phyloP scores from a whole-genome alignment of 805 yeast species.

The Nakazawaea laoshanensis region DNA sequence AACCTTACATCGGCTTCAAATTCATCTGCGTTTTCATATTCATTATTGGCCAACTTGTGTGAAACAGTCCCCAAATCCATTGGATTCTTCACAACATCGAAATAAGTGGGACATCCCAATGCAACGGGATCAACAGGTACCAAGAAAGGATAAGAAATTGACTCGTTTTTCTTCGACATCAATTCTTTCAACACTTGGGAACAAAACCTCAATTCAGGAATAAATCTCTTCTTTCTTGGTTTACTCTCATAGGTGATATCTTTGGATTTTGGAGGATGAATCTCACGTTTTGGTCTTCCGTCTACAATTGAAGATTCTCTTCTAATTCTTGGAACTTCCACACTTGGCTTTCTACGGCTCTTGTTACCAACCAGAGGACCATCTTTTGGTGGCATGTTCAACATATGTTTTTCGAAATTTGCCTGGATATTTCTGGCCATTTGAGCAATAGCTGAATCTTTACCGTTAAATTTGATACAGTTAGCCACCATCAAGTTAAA shows the following conservation, averaged over 20 bases:
- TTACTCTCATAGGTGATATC: constrained; percentile 86
- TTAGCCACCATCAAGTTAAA: constrained; percentile 79
- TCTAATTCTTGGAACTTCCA: constrained; percentile 50
- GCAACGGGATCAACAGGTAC: constrained; percentile 95
- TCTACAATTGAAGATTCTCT: constrained; percentile 58
- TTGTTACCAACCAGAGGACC: constrained; percentile 22
- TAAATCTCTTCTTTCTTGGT: constrained; percentile 87
- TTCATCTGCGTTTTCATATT: constrained; percentile 82
- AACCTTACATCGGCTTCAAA: constrained; percentile 77
- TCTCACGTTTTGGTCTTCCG: constrained; percentile 90
- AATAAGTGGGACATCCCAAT: constrained; percentile 83
- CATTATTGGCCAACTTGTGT: constrained; percentile 73
- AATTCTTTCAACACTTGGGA: constrained; percentile 77
- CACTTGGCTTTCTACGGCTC: constrained; percentile 21
- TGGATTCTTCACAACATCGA: constrained; percentile 80
- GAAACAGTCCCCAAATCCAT: constrained; percentile 91
- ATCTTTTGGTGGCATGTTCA: constrained; percentile 76
- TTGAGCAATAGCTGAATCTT: constrained; percentile 70
- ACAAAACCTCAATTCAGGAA: constrained; percentile 83
- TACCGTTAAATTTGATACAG: constrained; percentile 82
- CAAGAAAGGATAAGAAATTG: constrained; percentile 82
- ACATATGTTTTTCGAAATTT: constrained; percentile 86
- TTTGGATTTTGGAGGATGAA: constrained; percentile 93
- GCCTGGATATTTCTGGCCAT: constrained; percentile 91
- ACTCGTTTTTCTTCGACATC: constrained; percentile 72